Evolutionary conservation across 495 filamentous ascomycete species (phyloP).

Genomic region (Podospora australis): DNA sequence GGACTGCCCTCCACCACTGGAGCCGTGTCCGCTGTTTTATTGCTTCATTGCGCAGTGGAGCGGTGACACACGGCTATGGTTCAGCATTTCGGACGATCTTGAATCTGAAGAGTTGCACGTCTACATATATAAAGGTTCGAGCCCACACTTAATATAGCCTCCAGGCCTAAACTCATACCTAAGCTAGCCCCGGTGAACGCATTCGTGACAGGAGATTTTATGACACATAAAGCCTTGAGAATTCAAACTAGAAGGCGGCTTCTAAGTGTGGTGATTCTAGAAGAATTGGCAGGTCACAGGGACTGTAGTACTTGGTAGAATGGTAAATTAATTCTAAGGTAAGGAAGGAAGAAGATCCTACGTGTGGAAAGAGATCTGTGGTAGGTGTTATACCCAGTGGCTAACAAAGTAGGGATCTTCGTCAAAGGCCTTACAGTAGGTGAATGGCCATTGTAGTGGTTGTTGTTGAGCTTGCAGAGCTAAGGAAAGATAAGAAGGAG

Average conservation of each 20-base stretch:
- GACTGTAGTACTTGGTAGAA: too few relatives aligned
- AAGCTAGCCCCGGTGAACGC: background rate
- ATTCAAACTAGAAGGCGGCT: background rate
- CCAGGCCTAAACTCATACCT: background rate
- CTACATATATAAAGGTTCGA: background rate
- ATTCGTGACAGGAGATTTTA: background rate
- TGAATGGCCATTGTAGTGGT: too few relatives aligned
- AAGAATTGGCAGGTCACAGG: too few relatives aligned
- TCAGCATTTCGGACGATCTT: background rate
- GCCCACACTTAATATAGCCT: background rate
- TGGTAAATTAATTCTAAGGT: too few relatives aligned
- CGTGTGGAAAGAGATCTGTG: too few relatives aligned
- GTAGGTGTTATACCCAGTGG: too few relatives aligned
- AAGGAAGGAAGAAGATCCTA: too few relatives aligned
- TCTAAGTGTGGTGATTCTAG: too few relatives aligned
- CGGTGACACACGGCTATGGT: background rate
- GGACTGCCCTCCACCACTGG: background rate
- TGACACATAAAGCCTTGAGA: background rate
- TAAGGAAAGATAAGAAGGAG: too few relatives aligned
- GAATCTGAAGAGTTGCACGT: background rate
- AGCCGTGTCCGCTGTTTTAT: background rate
- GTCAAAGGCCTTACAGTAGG: too few relatives aligned
- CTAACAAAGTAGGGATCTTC: too few relatives aligned
- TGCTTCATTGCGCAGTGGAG: background rate
- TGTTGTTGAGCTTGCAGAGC: too few relatives aligned